Conservation (phyloP, 306 rosid genomes). For the Trifolium pratense region DNA sequence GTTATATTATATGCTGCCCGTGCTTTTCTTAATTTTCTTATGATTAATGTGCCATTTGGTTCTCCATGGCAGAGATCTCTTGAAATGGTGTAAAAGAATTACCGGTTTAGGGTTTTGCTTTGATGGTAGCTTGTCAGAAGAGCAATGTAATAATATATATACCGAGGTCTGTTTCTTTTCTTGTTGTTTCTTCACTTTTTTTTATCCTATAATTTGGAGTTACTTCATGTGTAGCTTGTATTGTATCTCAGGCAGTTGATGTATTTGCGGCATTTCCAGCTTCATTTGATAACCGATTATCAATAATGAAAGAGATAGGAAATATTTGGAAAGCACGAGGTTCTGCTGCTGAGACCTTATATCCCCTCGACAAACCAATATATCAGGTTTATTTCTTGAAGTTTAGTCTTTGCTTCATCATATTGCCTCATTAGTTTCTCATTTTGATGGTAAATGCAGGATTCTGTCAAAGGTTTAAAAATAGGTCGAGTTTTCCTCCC, state of each 20-base stretch:
- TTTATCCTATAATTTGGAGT: not conserved
- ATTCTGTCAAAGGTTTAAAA: conserved; percentile 52
- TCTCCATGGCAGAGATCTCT: conserved; percentile 76
- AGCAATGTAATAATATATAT: conserved; percentile 59
- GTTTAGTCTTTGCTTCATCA: conserved; percentile 14
- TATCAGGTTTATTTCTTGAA: conserved; percentile 64
- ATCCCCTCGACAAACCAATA: conserved; percentile 71
- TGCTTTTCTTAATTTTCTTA: conserved; percentile 2
- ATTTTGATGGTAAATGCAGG: conserved; percentile 63
- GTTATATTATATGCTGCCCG: conserved; percentile 19
- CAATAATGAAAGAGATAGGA: conserved; percentile 73
- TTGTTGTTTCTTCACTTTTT: not conserved
- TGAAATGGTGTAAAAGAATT: conserved; percentile 95
- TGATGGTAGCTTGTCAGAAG: conserved; percentile 56
- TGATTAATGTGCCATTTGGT: conserved; percentile 14
- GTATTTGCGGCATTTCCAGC: conserved; percentile 82
- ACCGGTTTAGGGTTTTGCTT: conserved; percentile 58
- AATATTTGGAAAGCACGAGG: conserved; percentile 66
- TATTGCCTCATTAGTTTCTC: conserved; percentile 41
- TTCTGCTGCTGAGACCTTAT: conserved; percentile 63
- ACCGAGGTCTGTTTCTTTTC: conserved; percentile 64
- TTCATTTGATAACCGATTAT: conserved; percentile 62
- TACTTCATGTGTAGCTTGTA: conserved; percentile 33
- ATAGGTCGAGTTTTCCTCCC: conserved; percentile 79
- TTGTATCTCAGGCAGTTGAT: conserved; percentile 78